A percentile compares a stretch with the other conserved stretches of the same genome.
Evolutionary conservation across 441 rosid genomes (phyloP).

Genomic region (California macrophylla): DNA sequence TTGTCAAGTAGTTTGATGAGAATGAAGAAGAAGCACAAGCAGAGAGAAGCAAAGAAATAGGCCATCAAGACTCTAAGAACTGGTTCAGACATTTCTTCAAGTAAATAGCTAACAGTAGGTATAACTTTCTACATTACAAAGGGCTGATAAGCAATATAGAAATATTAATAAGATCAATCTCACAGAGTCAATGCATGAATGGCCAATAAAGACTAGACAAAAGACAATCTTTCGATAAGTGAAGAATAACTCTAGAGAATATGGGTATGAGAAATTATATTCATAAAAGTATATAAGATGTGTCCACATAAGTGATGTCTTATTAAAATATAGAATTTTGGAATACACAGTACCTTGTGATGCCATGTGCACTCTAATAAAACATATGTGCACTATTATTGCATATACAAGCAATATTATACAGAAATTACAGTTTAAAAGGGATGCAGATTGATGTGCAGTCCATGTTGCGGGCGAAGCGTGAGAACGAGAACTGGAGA

Average conservation of each 20-base stretch:
- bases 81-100: neutral
- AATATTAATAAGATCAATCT: neutral
- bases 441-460: conserved; percentile 23
- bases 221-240: too few relatives aligned
- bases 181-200: neutral
- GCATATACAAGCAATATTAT: too few relatives aligned
- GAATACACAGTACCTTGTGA: too few relatives aligned
- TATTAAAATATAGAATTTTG: too few relatives aligned
- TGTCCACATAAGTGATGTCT: too few relatives aligned
- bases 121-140: neutral
- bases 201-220: too few relatives aligned
- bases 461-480: conserved; percentile 27
- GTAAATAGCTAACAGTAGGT: neutral
- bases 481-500: conserved; percentile 23
- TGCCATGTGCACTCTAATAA: too few relatives aligned
- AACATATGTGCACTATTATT: too few relatives aligned
- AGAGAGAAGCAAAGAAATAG: neutral
- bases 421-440: neutral
- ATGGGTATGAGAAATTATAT: too few relatives aligned
- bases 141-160: neutral
- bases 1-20: conserved; percentile 20
- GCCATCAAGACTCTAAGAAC: conserved; percentile 1
- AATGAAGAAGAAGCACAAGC: conserved; percentile 13
- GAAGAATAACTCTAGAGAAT: too few relatives aligned
- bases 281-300: too few relatives aligned